phyloP scores from a whole-genome alignment of 768 basidiomycete species.

The Galerina sulciceps region DNA sequence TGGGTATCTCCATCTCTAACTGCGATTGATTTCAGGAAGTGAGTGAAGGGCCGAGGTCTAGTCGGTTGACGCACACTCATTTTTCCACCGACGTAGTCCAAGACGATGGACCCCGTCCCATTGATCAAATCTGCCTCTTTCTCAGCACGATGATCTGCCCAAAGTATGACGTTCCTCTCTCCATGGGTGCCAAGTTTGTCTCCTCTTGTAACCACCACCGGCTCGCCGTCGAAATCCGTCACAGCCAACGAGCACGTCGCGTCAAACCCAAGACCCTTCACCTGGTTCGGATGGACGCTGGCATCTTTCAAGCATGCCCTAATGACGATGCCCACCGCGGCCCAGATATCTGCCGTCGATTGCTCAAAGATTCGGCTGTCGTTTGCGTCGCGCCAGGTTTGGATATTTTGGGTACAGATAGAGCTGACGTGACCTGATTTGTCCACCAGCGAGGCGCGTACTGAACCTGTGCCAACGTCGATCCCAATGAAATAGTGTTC shows the following conservation, averaged over 20 bases:
- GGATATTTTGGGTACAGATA: slow-evolving; percentile 80
- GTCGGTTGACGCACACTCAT: slow-evolving; percentile 73
- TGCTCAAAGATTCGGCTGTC: slow-evolving; percentile 98
- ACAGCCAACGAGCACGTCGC: slow-evolving; percentile 97
- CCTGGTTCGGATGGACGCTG: slow-evolving; percentile 54
- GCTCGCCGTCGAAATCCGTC: slow-evolving; percentile 70
- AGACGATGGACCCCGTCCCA: slow-evolving; percentile 76
- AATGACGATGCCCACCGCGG: slow-evolving; percentile 62
- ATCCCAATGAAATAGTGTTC: slow-evolving; percentile 69
- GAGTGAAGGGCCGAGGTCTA: background rate
- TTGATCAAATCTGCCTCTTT: slow-evolving; percentile 93
- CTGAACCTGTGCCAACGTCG: slow-evolving; percentile 94
- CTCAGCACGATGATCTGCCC: slow-evolving; percentile 97
- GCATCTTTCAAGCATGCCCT: slow-evolving; percentile 65
- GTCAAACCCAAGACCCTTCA: slow-evolving; percentile 93
- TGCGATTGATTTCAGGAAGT: slow-evolving; percentile 30
- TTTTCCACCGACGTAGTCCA: slow-evolving; percentile 94
- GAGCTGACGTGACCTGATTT: slow-evolving; percentile 71
- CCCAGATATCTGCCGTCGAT: slow-evolving; percentile 89
- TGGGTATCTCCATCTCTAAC: slow-evolving; percentile 99
- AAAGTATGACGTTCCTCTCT: slow-evolving; percentile 88
- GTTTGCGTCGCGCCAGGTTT: slow-evolving; percentile 79
- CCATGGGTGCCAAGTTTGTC: slow-evolving; percentile 63
- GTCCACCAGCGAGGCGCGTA: slow-evolving; percentile 81
- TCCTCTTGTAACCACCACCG: slow-evolving; percentile 77